Evolutionary conservation across 495 filamentous ascomycete genomes (phyloP).

Genomic region (Trichocladium antarcticum): DNA sequence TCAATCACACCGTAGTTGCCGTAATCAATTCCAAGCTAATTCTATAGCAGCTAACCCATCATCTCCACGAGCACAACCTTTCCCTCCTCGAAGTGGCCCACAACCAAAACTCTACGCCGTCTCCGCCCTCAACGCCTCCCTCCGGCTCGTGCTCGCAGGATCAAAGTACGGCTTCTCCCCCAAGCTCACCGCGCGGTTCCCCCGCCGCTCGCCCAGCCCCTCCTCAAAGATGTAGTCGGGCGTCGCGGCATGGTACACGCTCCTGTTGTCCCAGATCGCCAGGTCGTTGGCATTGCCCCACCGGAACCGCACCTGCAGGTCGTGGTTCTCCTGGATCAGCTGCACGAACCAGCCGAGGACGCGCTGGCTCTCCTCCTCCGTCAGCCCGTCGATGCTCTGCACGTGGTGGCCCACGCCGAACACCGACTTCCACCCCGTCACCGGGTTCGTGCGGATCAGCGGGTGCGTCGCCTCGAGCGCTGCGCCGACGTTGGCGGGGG

Average conservation of each 20-base stretch:
- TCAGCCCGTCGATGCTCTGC: slow-evolving; percentile 53
- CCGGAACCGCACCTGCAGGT: slow-evolving; percentile 59
- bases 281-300: slow-evolving; percentile 54
- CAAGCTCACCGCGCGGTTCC: slow-evolving; percentile 52
- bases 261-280: slow-evolving; percentile 74
- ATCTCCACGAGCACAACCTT: not conserved
- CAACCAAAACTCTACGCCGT: no score
- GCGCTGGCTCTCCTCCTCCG: slow-evolving; percentile 50
- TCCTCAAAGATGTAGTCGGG: slow-evolving; percentile 50
- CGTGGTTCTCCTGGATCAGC: slow-evolving; percentile 65
- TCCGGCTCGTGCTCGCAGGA: slow-evolving; percentile 44
- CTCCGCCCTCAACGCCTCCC: slow-evolving; percentile 39
- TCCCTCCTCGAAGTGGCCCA: not conserved
- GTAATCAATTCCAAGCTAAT: no score
- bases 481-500: slow-evolving; percentile 56
- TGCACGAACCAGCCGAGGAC: slow-evolving; percentile 52
- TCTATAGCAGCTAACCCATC: not conserved
- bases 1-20: no score
- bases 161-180: slow-evolving; percentile 65
- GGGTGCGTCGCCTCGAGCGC: slow-evolving; percentile 55
- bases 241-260: slow-evolving; percentile 59
- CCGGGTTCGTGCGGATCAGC: slow-evolving; percentile 69
- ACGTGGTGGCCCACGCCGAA: slow-evolving; percentile 55
- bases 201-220: slow-evolving; percentile 47
- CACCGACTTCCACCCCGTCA: slow-evolving; percentile 68